phyloP scores from a whole-genome alignment of 2,329 filamentous ascomycete genomes.

The Periconia digitata region DNA sequence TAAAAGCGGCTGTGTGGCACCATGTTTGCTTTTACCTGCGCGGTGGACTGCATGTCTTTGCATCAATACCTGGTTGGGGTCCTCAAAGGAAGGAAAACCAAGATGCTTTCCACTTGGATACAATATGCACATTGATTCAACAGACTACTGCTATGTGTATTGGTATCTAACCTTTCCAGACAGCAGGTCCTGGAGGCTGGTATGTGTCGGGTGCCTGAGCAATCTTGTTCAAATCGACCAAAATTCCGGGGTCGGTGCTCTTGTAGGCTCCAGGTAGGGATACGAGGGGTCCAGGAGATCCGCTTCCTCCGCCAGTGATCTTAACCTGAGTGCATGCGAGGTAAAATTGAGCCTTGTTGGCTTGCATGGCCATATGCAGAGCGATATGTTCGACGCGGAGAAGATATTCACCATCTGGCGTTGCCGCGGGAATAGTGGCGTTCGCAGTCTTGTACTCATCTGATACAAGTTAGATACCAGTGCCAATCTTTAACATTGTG shows the following conservation, averaged over 20 bases:
- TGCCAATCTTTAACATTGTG: not conserved
- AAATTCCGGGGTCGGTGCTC: slow-evolving; percentile 26
- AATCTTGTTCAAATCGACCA: slow-evolving; percentile 25
- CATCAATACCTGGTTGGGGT: too few relatives aligned
- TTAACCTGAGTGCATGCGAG: slow-evolving; percentile 47
- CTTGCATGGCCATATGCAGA: slow-evolving; percentile 36
- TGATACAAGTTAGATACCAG: slow-evolving; percentile 8
- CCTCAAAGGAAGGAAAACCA: too few relatives aligned
- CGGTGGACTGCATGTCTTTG: too few relatives aligned
- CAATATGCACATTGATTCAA: too few relatives aligned
- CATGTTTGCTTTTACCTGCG: too few relatives aligned
- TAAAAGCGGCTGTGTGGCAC: too few relatives aligned
- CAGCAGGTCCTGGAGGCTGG: slow-evolving; percentile 25
- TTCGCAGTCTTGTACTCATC: slow-evolving; percentile 35
- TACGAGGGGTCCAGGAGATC: slow-evolving; percentile 37
- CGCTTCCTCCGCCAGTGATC: slow-evolving; percentile 45
- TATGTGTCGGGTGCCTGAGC: slow-evolving; percentile 18
- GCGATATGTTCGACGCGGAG: slow-evolving; percentile 44
- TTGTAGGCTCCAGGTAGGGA: slow-evolving; percentile 28
- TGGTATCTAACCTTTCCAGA: slow-evolving; percentile 29
- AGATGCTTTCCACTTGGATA: too few relatives aligned
- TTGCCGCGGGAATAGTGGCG: slow-evolving; percentile 37
- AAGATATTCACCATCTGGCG: slow-evolving; percentile 44
- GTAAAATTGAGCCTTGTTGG: slow-evolving; percentile 42
- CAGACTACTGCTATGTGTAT: too few relatives aligned